Evolutionary conservation across 2,329 filamentous ascomycete species (phyloP).

Genomic region (Myriosclerotinia duriaeana): DNA sequence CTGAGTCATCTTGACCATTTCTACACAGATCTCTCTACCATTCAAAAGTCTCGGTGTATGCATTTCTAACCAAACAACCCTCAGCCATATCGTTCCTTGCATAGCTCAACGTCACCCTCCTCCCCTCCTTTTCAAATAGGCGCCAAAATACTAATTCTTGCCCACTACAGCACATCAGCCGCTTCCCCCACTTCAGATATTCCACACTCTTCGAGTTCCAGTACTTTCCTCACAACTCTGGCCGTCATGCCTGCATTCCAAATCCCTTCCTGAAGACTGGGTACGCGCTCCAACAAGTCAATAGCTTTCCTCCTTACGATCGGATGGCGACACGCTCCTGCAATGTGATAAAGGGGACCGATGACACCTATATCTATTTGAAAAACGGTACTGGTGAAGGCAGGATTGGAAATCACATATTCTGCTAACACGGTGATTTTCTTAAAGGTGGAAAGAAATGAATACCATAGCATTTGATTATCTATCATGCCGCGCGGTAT

Average conservation of each 20-base stretch:
- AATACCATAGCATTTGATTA: constrained; percentile 53
- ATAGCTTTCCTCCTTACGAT: constrained; percentile 58
- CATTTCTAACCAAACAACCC: background rate
- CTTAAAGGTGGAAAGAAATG: constrained; percentile 52
- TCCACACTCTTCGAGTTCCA: constrained; percentile 24
- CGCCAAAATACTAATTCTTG: constrained; percentile 21
- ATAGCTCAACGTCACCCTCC: constrained; percentile 10
- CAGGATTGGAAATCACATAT: constrained; percentile 17
- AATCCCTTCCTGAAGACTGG: constrained; percentile 62
- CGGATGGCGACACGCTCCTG: constrained; percentile 60
- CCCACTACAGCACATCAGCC: constrained; percentile 27
- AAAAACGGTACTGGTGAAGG: background rate
- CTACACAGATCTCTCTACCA: background rate
- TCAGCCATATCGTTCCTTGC: background rate
- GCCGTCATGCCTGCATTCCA: constrained; percentile 50
- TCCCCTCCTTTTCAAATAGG: constrained; percentile 10
- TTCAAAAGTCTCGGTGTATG: background rate
- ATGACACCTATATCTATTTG: constrained; percentile 50
- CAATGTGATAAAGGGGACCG: constrained; percentile 61
- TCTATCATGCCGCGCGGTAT: background rate
- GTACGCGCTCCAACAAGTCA: constrained; percentile 53
- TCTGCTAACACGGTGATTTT: constrained; percentile 54
- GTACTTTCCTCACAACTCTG: constrained; percentile 21
- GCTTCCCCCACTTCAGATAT: constrained; percentile 22
- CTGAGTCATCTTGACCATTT: background rate